These are phyloP conservation scores for Artemisia tridentata DNA, from an alignment of 129 eudicot genomes.

Conservation along the genomic window DNA sequence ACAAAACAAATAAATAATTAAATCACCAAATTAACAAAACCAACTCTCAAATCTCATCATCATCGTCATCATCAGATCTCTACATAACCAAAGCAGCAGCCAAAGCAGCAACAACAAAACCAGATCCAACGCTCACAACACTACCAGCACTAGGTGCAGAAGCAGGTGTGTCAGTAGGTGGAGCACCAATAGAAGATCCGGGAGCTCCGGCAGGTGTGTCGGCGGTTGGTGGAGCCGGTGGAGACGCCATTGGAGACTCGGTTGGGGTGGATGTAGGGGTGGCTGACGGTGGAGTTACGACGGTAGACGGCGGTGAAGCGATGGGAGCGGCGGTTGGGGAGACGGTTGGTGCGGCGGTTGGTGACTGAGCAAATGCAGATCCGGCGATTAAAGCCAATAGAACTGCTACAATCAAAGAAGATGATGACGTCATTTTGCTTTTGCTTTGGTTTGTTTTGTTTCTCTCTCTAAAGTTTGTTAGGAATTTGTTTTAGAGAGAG, in stretches of 20 bases:
- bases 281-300: conserved; percentile 31
- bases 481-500: conserved; percentile 9
- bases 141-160: conserved; percentile 25
- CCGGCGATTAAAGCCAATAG: conserved; percentile 48
- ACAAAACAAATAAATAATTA: not conserved
- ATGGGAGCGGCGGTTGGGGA: conserved; percentile 45
- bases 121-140: conserved; percentile 54
- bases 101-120: conserved; percentile 38
- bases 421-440: conserved; percentile 46
- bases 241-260: conserved; percentile 35
- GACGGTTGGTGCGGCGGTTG: conserved; percentile 45
- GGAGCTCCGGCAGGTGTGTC: conserved; percentile 30
- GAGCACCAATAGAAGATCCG: conserved; percentile 16
- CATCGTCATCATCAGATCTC: conserved; percentile 33
- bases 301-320: conserved; percentile 37
- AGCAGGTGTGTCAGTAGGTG: conserved; percentile 41
- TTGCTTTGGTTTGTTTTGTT: too few relatives aligned
- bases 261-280: conserved; percentile 41
- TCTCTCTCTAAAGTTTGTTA: not conserved
- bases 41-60: not conserved
- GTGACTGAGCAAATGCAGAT: conserved; percentile 69
- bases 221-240: conserved; percentile 37
- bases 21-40: not conserved
- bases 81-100: conserved; percentile 60
- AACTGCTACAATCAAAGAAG: conserved; percentile 24